A percentile compares a stretch with the other conserved stretches of the same genome.
Conservation (phyloP, 306 rosid species). For the Betula pendula region DNA sequence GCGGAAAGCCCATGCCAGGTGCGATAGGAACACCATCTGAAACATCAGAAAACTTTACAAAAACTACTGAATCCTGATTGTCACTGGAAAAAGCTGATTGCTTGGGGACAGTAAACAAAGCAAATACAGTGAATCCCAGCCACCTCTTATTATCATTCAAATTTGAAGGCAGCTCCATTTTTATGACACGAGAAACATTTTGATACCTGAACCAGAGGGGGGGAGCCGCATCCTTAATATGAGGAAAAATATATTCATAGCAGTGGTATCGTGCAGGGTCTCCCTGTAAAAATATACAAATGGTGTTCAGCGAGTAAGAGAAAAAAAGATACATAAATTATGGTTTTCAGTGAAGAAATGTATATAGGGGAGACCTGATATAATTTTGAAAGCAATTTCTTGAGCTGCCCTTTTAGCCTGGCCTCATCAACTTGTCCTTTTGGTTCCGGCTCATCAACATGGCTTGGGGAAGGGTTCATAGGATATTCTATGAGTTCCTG, state of each 20-base stretch:
- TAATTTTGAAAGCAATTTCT: background rate
- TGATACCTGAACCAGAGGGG: background rate
- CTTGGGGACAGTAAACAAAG: background rate
- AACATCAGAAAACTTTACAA: background rate
- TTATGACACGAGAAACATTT: background rate
- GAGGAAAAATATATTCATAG: background rate
- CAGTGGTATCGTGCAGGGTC: background rate
- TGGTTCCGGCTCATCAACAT: background rate
- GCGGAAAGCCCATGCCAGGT: background rate
- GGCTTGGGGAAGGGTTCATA: background rate
- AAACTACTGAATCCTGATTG: background rate
- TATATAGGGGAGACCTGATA: background rate
- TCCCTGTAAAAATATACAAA: background rate
- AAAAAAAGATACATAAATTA: background rate
- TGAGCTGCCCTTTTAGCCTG: background rate
- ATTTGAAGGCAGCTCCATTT: background rate
- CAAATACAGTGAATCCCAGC: background rate
- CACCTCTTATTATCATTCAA: background rate
- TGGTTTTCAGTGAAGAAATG: background rate
- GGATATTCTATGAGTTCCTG: background rate
- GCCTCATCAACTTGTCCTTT: no score
- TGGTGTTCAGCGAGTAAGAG: background rate
- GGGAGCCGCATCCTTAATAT: no score
- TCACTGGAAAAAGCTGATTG: no score
- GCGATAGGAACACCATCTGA: accelerated